phyloP scores from a whole-genome alignment of 2,329 filamentous ascomycete species.

The Alternaria angustiovoidea region DNA sequence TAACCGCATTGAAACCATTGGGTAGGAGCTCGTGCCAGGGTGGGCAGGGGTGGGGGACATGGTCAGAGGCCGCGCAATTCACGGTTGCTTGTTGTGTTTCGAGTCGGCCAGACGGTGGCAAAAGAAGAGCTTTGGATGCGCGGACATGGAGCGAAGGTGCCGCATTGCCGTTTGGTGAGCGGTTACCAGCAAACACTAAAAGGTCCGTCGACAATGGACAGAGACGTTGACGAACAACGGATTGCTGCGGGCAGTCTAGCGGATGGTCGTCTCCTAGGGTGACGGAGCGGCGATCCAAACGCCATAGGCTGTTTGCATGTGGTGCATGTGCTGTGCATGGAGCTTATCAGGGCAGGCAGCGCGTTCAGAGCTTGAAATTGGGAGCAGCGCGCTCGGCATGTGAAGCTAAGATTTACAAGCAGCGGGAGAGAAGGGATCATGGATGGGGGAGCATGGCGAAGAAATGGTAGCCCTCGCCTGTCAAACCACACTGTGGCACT shows the following conservation, averaged over 20 bases:
- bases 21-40: conserved; percentile 11
- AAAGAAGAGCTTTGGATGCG: background rate
- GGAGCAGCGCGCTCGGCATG: conserved; percentile 5
- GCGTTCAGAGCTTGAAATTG: conserved; percentile 10
- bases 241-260: conserved; percentile 8
- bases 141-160: background rate
- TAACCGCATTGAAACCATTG: conserved; percentile 18
- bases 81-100: conserved; percentile 19
- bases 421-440: background rate
- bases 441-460: background rate
- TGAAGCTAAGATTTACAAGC: background rate
- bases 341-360: conserved; percentile 2
- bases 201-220: background rate
- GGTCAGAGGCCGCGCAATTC: conserved; percentile 19
- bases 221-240: conserved; percentile 8
- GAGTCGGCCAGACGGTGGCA: conserved; percentile 3
- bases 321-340: background rate
- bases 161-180: background rate
- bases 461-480: conserved; percentile 1
- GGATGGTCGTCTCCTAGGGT: conserved; percentile 13
- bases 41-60: conserved; percentile 7
- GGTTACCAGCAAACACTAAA: conserved; percentile 3
- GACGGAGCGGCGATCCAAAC: conserved; percentile 14
- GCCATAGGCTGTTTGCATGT: background rate
- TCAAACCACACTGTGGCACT: conserved; percentile 4